Evolutionary conservation across 2,329 filamentous ascomycete genomes (phyloP), one percentile per base, ranked within the genome.

Genomic region (Ceratocystis harringtonii): DNA sequence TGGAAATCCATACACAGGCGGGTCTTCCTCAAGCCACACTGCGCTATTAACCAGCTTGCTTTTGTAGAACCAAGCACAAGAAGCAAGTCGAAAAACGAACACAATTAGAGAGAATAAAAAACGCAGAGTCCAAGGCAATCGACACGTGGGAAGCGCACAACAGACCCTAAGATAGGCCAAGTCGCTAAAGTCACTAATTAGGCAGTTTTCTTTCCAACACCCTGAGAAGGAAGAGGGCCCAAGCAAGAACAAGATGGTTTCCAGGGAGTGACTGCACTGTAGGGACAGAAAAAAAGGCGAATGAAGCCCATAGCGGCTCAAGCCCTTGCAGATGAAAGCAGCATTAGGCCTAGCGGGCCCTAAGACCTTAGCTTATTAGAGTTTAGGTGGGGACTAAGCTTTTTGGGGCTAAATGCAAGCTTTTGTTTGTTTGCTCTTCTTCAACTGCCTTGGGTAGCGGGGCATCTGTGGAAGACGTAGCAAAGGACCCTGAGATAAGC

Each of bases 251-350:
- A 19, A 58, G 28, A 58, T 15, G 30, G 3, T n/a, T 8, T 25
- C 7, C 7, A 25, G 2, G n/a, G n/a, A 58, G 32, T 5, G 15
- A 15, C 5, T 55, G 25, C 12, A 28, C 50, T 25, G 25, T n/a
- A 32, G 8, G n/a, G 5, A 8, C 15, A 7, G n/a, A 36, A 36
- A n/a, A 25, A 28, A 57, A 30, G 30, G 15, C 1, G 22, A 50
- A 50, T 10, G 25, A 52, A n/a, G 28, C 28, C 55, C 55, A 58
- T 32, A 58, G 55, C 55, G 55, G 55, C 55, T 58, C 55, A 58
- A 58, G 55, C 3, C 25, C 55, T 15, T 58, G 55, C 19, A n/a
- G 28, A 58, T 36, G 30, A 58, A 32, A 4, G 55, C 55, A 17
- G 15, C 10, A 28, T 58, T 58, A n/a, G 17, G 55, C 55, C 32